These are phyloP conservation scores for Ilyonectria sp. DNA, from an alignment of 2,329 filamentous ascomycete species.

Conservation along the genomic window DNA sequence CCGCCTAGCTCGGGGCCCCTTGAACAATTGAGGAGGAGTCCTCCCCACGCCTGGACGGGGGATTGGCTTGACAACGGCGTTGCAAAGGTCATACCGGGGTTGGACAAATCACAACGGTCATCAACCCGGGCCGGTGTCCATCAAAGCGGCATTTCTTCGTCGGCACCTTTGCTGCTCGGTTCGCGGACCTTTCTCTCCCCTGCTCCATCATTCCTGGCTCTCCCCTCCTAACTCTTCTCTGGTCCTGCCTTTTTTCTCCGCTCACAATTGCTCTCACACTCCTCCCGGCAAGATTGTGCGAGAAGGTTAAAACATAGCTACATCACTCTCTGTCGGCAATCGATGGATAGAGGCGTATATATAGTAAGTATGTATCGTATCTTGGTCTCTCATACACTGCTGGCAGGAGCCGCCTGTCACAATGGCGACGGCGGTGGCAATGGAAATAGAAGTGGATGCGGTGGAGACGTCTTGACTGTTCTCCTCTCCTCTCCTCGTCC, in stretches of 20 bases:
- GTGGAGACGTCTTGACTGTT: constrained; percentile 1
- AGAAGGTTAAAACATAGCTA: background rate
- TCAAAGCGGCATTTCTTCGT: constrained; percentile 4
- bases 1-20: background rate
- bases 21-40: background rate
- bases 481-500: background rate
- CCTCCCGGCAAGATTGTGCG: no score
- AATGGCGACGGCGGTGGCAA: background rate
- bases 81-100: background rate
- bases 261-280: background rate
- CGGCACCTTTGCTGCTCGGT: background rate
- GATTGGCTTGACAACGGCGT: background rate
- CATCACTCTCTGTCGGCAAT: background rate
- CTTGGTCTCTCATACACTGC: constrained; percentile 27
- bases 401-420: background rate
- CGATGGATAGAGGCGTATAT: background rate
- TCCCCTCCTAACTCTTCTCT: background rate
- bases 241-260: background rate
- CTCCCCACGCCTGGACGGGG: constrained; percentile 21
- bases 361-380: constrained; percentile 27
- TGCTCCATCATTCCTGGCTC: background rate
- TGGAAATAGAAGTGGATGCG: background rate
- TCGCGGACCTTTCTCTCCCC: background rate
- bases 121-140: background rate
- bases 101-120: background rate